Percentiles rank a stretch among this genome's conserved stretches.
Evolutionary conservation across 23 red algal species (phyloP).

Genomic region (Chondrus crispus): DNA sequence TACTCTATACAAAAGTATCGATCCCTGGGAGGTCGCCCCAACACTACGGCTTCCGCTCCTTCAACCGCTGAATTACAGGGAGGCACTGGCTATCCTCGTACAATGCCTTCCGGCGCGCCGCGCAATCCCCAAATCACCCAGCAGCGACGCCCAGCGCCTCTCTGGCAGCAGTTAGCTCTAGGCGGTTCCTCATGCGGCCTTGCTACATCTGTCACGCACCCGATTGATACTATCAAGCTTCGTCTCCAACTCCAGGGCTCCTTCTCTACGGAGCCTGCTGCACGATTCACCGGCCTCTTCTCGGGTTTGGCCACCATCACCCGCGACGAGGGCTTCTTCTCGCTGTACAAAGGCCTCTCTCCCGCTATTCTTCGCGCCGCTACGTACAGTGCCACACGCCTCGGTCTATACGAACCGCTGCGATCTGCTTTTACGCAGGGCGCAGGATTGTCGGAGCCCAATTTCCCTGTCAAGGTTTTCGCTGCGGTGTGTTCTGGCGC

Average conservation of each 20-base stretch:
- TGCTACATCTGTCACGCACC: constrained; percentile 46
- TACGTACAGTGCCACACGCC: constrained; percentile 46
- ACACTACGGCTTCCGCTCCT: too few species aligned
- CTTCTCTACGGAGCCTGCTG: background rate
- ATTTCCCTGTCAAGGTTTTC: constrained; percentile 20
- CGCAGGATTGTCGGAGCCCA: background rate
- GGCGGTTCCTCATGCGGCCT: background rate
- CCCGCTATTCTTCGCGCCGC: constrained; percentile 48
- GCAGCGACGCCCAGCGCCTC: background rate
- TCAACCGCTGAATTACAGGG: too few species aligned
- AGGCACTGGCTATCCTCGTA: too few species aligned
- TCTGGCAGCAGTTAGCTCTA: constrained; percentile 1
- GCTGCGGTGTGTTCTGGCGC: constrained; percentile 31
- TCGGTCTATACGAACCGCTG: constrained; percentile 49
- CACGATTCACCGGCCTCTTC: background rate
- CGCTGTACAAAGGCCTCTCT: constrained; percentile 29
- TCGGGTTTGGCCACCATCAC: constrained; percentile 19
- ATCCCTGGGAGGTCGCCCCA: too few species aligned
- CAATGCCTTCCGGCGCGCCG: too few species aligned
- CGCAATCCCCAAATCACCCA: too few species aligned
- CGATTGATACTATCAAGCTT: constrained; percentile 54
- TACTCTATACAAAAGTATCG: too few species aligned
- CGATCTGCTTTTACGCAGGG: constrained; percentile 10
- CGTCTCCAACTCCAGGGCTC: constrained; percentile 52
- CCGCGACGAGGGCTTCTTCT: constrained; percentile 18